Evolutionary conservation across 345 rosid species (phyloP).

Genomic region (Gynandropsis gynandra): DNA sequence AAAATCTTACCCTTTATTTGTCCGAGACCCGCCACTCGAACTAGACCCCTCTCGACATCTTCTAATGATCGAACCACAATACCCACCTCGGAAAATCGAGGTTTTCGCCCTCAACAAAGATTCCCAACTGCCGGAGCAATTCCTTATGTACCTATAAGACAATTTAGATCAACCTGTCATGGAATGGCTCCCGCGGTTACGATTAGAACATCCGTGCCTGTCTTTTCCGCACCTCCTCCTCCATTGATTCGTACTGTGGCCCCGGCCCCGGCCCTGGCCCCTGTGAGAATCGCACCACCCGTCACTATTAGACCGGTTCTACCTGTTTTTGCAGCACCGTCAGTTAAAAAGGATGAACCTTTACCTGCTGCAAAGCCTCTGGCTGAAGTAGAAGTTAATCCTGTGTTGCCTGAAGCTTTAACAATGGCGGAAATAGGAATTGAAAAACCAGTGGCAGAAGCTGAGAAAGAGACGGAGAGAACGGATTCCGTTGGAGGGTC

Average conservation of each 20-base stretch:
- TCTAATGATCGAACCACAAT: constrained; percentile 17
- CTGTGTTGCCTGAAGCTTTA: constrained; percentile 20
- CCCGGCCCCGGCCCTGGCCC: too few relatives aligned
- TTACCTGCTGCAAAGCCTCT: constrained; percentile 19
- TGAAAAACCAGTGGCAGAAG: not conserved
- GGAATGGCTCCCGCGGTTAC: constrained; percentile 85
- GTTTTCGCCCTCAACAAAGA: constrained; percentile 34
- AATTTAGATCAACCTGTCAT: constrained; percentile 46
- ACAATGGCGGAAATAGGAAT: constrained; percentile 16
- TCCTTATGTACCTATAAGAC: constrained; percentile 75
- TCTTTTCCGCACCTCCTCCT: constrained; percentile 88
- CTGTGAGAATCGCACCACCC: constrained; percentile 51
- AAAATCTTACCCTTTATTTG: constrained; percentile 88
- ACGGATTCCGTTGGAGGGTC: constrained; percentile 29
- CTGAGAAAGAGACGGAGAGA: constrained; percentile 31
- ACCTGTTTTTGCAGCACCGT: constrained; percentile 66
- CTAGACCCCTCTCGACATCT: constrained; percentile 30
- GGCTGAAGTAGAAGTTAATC: not conserved
- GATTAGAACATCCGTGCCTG: constrained; percentile 67
- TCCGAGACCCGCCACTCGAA: constrained; percentile 53
- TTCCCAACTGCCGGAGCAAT: constrained; percentile 70
- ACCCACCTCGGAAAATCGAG: constrained; percentile 36
- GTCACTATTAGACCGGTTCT: constrained; percentile 66
- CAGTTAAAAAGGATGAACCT: constrained; percentile 28
- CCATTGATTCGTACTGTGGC: too few relatives aligned